Base-by-base conservation (phyloP, 2,329 filamentous ascomycete species). In the Fusarium algeriense region DNA sequence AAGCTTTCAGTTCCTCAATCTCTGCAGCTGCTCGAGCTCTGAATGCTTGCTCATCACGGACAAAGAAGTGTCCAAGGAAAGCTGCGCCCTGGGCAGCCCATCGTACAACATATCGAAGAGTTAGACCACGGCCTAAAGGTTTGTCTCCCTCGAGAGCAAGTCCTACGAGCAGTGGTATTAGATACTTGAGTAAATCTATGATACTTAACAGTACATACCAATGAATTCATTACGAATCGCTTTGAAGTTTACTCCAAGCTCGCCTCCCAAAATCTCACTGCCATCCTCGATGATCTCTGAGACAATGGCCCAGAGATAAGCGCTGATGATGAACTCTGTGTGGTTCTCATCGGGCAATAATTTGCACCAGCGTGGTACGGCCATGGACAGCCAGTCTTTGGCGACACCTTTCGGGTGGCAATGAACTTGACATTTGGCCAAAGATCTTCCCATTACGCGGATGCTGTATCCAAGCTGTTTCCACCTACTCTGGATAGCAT, bases 391-490 rank as follows among this genome's bases (percentile, higher is more conserved):
- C 2, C 41, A 41, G 0, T 9, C 1, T 15, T 32, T 23, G 3
- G 8, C 12, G 6, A 0, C 6, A 6, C 10, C 6, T 12, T 45
- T 19, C 13, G 2, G 38, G 11, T 28, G 19, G 7, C 14, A 20
- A 11, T 1, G 12, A 5, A 7, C 5, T 14, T 2, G 37, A 8
- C 26, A 57, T 11, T 58, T 65, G 20, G 28, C 28, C 10, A 64
- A 20, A 23, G 40, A 43, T 43, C 40, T 43, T 14, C 40, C 20
- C 40, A 43, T 23, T 15, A 20, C 26, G 2, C 26, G 34, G 17
- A 50, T 60, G 20, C 59, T 65, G 10, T 67, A 67, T 15, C 37
- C 19, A 11, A 63, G 45, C 20, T 52, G 23, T 13, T 67, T 66
- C 61, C 61, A 66, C 4, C 55, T 45, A 40, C 30, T 38, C 5